Base-by-base conservation (phyloP, 139 green algal genomes). In the Penium margaritaceum region DNA sequence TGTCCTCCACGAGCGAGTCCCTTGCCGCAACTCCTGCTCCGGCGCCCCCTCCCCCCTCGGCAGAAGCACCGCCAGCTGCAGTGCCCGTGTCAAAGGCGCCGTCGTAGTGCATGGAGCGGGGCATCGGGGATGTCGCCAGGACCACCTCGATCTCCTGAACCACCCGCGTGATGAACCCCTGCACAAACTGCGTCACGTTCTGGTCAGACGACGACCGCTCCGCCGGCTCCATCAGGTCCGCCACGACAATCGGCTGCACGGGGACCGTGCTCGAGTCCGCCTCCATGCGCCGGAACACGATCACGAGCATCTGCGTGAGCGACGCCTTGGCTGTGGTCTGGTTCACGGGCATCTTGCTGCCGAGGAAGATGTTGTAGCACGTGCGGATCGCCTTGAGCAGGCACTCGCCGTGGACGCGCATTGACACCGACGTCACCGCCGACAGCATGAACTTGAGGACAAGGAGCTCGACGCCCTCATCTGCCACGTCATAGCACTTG, bases 211-310 rank as follows among this genome's bases (percentile, higher is more conserved):
- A 54, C 27, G 33, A 36, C n/a, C 68, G 33, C 41, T 72, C 76
- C 12, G 63, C 69, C n/a, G 70, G 70, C 36, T 75, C 57, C 38
- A 84, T 77, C 14, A 85, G 35, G 47, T 85, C 76, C 24, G 76
- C 76, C 24, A 85, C 80, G 32, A 83, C 75, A 39, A 85, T 85
- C 33, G 72, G 67, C 21, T 87, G 73, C 67, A 91, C 39, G n/a
- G 82, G 63, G 39, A 87, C 73, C 2, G 41, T 46, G 24, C 57
- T 24, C 3, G 72, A 83, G 69, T 90, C 84, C 19, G 85, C 83
- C 85, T 98, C 94, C 88, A 98, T 93, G 37, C 94, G 84, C 80
- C 93, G 89, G 75, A 99, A 96, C 35, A 96, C 90, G 36, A 96
- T 85, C 58, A 93, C 94, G 17, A 98, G 81, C 88, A 97, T 98